Conservation (phyloP, 2,329 filamentous ascomycete genomes). For the Fusarium staphyleae region DNA sequence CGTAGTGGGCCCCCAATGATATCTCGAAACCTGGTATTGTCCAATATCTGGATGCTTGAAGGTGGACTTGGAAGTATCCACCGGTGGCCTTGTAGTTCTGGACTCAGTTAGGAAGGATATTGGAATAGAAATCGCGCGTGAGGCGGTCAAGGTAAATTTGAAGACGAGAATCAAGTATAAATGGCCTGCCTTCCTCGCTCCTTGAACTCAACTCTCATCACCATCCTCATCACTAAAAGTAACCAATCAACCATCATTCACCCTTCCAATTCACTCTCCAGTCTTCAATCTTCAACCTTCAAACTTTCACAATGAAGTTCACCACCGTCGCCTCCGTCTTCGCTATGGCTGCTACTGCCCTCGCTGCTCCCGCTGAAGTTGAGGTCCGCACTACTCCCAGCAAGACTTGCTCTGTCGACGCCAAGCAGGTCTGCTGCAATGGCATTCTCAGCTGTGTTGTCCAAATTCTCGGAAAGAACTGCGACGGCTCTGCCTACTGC, state of each 20-base stretch:
- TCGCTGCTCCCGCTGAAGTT: constrained; percentile 17
- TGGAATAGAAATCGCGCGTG: no score
- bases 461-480: constrained; percentile 16
- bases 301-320: constrained; percentile 30
- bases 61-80: background rate
- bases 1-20: background rate
- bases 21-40: background rate
- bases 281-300: background rate
- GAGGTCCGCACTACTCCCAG: constrained; percentile 8
- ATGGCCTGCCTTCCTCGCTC: background rate
- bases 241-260: background rate
- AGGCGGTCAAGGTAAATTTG: no score
- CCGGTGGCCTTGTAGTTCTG: background rate
- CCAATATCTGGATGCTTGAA: background rate
- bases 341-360: constrained; percentile 18
- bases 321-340: constrained; percentile 17
- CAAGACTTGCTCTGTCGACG: constrained; percentile 11
- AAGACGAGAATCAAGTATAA: no score
- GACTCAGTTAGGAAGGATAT: no score
- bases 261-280: background rate
- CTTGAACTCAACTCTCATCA: constrained; percentile 16
- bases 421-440: constrained; percentile 20
- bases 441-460: constrained; percentile 7
- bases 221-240: constrained; percentile 2
- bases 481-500: constrained; percentile 6